Evolutionary conservation across 306 rosid species (phyloP), one percentile per base, ranked within the genome.

Genomic region (Alnus rubra): DNA sequence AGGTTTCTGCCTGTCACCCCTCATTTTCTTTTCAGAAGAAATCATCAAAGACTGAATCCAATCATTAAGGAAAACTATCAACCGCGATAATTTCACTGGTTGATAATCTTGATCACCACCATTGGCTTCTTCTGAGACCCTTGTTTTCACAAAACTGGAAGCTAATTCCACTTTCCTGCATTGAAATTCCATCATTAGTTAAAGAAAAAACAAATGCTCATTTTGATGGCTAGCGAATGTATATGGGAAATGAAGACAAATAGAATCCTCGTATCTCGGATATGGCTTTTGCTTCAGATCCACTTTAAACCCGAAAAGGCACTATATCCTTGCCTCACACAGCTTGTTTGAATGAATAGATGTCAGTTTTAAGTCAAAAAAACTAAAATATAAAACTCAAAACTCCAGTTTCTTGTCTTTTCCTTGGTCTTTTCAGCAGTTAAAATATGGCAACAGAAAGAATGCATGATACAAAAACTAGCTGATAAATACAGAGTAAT

Each of bases 91-190:
- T 44, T 84, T 82, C 30, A 92, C 85, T 7, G 90, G 85, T 84
- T 91, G 89, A 85, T 72, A 69, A 80, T 82, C 83, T 69, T 81
- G 83, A 76, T 68, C 83, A 62, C 62, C 19, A 31, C 62, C 71
- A 55, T 72, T 44, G 30, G 65, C 84, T 37, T 44, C 85, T 71
- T 81, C 90, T 49, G 76, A 53, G 51, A 74, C 81, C 54, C 83
- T 85, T 1, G 82, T 82, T 45, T 39, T 79, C 77, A 95, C 92
- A 86, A 89, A 95, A 75, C 69, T 76, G 83, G 84, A 91, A 42
- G 93, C 96, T 65, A 83, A 77, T 59, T 83, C 86, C 65, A 95
- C 89, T 81, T 95, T 92, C 81, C 98, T 95, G 94, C 93, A 88
- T 52, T 78, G 69, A 69, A 81, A 89, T 80, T 74, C 12, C 63